Conservation (phyloP, 2,329 filamentous ascomycete genomes). For the Phaeosphaeriaceae sp. region DNA sequence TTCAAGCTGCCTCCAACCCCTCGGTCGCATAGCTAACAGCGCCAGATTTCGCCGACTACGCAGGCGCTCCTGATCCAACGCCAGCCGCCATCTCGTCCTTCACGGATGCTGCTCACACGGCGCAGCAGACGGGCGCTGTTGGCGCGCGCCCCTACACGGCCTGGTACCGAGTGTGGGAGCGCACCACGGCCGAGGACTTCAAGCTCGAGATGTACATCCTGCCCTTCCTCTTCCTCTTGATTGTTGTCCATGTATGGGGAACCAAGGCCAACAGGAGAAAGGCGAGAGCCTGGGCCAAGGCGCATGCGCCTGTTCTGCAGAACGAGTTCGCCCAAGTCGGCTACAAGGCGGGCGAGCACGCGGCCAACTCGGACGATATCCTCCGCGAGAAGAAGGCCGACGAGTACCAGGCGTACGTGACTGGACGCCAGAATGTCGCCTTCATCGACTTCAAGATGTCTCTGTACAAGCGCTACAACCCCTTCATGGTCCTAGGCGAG, state of each 20-base stretch:
- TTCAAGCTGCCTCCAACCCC: background rate
- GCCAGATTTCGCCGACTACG: conserved; percentile 93
- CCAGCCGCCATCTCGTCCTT: conserved; percentile 56
- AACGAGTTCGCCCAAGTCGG: conserved; percentile 89
- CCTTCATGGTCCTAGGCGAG: conserved; percentile 72
- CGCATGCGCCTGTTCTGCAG: conserved; percentile 74
- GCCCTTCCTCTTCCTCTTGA: conserved; percentile 73
- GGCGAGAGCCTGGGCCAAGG: conserved; percentile 80
- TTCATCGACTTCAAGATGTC: conserved; percentile 87
- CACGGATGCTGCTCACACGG: conserved; percentile 41
- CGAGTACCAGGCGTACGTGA: conserved; percentile 87
- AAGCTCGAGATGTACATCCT: conserved; percentile 84
- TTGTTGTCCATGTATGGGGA: conserved; percentile 84
- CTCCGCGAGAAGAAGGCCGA: conserved; percentile 87
- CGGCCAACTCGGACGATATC: conserved; percentile 63
- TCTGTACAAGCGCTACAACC: conserved; percentile 87
- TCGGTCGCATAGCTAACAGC: conserved; percentile 3
- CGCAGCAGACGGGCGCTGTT: conserved; percentile 50
- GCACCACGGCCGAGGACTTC: conserved; percentile 84
- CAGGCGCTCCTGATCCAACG: conserved; percentile 73
- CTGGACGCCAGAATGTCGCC: conserved; percentile 89
- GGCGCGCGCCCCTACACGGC: conserved; percentile 75
- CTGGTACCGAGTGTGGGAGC: conserved; percentile 98
- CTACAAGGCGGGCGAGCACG: conserved; percentile 61
- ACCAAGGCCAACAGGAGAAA: conserved; percentile 79